phyloP scores from a whole-genome alignment of 768 basidiomycete species.

The Rhizopogon sp. region DNA sequence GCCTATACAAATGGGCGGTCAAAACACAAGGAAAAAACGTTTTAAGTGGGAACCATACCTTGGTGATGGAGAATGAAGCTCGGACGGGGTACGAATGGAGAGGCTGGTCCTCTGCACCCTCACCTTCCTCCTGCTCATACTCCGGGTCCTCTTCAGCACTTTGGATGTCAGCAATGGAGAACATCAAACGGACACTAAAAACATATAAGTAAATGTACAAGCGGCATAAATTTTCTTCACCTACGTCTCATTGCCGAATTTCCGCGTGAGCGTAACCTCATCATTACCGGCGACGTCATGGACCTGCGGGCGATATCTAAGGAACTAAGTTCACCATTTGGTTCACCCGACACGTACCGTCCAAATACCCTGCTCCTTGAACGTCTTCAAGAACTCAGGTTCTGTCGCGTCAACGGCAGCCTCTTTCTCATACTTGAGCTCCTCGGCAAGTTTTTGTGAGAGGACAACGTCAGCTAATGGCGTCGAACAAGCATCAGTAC shows the following conservation, averaged over 20 bases:
- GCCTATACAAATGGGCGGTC: slow-evolving; percentile 29
- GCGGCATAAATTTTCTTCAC: slow-evolving; percentile 21
- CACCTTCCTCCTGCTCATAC: slow-evolving; percentile 36
- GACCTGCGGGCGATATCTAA: slow-evolving; percentile 40
- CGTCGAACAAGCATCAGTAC: background rate
- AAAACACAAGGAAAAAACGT: background rate
- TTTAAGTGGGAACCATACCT: slow-evolving; percentile 39
- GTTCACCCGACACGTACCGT: slow-evolving; percentile 41
- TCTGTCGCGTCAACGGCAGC: slow-evolving; percentile 28
- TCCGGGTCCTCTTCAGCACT: slow-evolving; percentile 32
- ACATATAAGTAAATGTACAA: background rate
- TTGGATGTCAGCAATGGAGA: slow-evolving; percentile 89
- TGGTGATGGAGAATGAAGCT: slow-evolving; percentile 78
- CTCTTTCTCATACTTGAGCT: slow-evolving; percentile 84
- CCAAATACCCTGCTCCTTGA: slow-evolving; percentile 77
- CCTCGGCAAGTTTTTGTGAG: slow-evolving; percentile 69
- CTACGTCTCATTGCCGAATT: slow-evolving; percentile 87
- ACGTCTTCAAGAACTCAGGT: slow-evolving; percentile 76
- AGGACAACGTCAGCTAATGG: slow-evolving; percentile 67
- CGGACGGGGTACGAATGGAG: slow-evolving; percentile 64
- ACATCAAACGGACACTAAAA: slow-evolving; percentile 77
- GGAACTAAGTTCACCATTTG: background rate
- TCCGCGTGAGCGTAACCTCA: slow-evolving; percentile 76
- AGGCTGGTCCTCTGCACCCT: slow-evolving; percentile 22
- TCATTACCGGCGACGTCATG: slow-evolving; percentile 68